A percentile compares a stretch with the other conserved stretches of the same genome.
Evolutionary conservation across 2,329 filamentous ascomycete species (phyloP).

Genomic region (Penicillium sp.): DNA sequence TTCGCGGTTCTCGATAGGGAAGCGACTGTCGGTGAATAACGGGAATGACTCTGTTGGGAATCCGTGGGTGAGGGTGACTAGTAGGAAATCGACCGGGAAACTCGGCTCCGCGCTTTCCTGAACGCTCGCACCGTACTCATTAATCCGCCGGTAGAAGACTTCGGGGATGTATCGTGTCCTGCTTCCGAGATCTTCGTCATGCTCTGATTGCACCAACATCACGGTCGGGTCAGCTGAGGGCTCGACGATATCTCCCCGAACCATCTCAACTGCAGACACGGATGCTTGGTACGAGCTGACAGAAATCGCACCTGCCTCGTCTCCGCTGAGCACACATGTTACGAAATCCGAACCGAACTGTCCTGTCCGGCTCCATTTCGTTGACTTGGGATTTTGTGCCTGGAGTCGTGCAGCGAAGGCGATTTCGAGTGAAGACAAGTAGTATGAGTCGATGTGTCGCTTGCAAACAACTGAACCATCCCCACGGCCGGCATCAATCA

Average conservation of each 20-base stretch:
- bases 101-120: constrained; percentile 96
- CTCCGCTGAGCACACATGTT: constrained; percentile 91
- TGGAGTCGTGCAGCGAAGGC: constrained; percentile 85
- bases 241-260: constrained; percentile 89
- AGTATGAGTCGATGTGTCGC: constrained; percentile 92
- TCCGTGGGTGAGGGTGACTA: constrained; percentile 93
- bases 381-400: constrained; percentile 80
- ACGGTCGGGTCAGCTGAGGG: constrained; percentile 87
- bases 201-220: constrained; percentile 92
- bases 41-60: constrained; percentile 81
- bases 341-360: constrained; percentile 95
- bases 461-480: constrained; percentile 92
- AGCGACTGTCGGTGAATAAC: constrained; percentile 67
- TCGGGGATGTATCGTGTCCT: constrained; percentile 89
- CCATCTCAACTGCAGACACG: constrained; percentile 95
- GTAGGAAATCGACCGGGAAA: constrained; percentile 94
- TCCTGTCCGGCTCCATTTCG: constrained; percentile 96
- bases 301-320: constrained; percentile 81
- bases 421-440: constrained; percentile 86
- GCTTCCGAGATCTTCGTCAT: constrained; percentile 68
- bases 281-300: constrained; percentile 93
- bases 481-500: constrained; percentile 74
- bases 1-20: constrained; percentile 90
- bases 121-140: constrained; percentile 93
- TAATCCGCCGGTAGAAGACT: constrained; percentile 92